Base-by-base conservation (phyloP, 2,329 filamentous ascomycete genomes). In the Neofusicoccum cordaticola region DNA sequence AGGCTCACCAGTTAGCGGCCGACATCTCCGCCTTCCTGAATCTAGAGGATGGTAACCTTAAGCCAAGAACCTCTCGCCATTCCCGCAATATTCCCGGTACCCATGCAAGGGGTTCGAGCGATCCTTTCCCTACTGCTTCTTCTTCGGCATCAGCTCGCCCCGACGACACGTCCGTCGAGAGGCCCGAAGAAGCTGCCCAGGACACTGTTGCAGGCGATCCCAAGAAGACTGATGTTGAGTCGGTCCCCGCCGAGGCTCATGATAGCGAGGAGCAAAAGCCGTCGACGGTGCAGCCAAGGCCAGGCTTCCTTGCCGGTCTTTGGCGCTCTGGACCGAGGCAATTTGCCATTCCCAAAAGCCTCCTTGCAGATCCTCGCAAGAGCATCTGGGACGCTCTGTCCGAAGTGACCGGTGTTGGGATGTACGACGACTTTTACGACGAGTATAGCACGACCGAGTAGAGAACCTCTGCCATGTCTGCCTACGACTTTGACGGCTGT, bases 401-500 rank as follows among this genome's bases (percentile, higher is more conserved):
- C 27, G 53, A 64, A 5, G 63, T 56, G 12, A 44, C 63, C 13
- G 53, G 52, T 6, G 35, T 64, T 13, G 53, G 35, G 34, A 52
- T 60, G 52, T 64, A 64, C 48, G 63, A 64, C n/a, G 52, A 64
- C 45, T 64, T 64, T n/a, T 50, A 64, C 45, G 63, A 64, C 37
- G 51, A 64, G 5, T 51, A 35, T 31, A 41, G 31, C 5, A 47
- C 42, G 41, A 45, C 56, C 27, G 56, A 60, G 4, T 60, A 51
- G 17, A 48, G 4, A 15, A 22, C 6, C 15, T 9, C n/a, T 22
- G 9, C 22, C n/a, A 13, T 44, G 11, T 39, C 31, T 13, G 39
- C 31, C 22, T 37, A 27, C 31, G 56, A 44, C 15, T 13, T 47
- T 47, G 15, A 45, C n/a, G 27, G 31, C 31, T 37, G 42, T 22